phyloP scores from a whole-genome alignment of 202 grass and related monocot species.

The Thinopyrum obtusiflorum region DNA sequence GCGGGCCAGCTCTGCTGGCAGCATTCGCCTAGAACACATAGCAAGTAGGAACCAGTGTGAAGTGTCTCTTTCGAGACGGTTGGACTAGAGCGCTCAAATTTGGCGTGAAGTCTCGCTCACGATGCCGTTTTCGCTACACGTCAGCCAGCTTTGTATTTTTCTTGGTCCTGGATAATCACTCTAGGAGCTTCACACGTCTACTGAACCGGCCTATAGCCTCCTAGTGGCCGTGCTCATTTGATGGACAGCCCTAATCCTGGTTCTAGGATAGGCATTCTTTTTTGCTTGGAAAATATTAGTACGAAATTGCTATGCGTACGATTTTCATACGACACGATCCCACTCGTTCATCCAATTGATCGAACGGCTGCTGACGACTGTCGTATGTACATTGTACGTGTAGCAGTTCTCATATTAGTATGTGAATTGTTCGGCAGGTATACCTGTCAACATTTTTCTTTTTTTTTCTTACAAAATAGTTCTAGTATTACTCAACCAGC shows the following conservation, averaged over 20 bases:
- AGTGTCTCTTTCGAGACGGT: not conserved
- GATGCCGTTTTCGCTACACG: constrained; percentile 19
- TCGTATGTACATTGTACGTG: no score
- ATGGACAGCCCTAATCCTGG: not conserved
- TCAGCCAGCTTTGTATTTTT: not conserved
- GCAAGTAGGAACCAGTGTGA: not conserved
- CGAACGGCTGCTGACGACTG: no score
- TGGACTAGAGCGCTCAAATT: constrained; percentile 29
- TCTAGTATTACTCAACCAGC: no score
- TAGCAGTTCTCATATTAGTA: no score
- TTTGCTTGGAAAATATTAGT: not conserved
- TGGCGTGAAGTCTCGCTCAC: constrained; percentile 21
- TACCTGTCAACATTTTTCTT: no score
- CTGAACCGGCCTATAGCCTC: not conserved
- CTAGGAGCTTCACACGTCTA: constrained; percentile 18
- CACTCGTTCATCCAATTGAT: no score
- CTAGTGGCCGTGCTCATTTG: not conserved
- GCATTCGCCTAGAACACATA: not conserved
- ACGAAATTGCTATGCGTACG: no score
- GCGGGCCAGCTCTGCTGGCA: not conserved
- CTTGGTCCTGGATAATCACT: not conserved
- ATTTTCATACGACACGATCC: no score
- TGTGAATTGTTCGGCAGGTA: no score
- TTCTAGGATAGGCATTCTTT: not conserved
- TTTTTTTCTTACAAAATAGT: no score